Conservation (phyloP, 2,329 filamentous ascomycete species). For the Xylaria sp. region DNA sequence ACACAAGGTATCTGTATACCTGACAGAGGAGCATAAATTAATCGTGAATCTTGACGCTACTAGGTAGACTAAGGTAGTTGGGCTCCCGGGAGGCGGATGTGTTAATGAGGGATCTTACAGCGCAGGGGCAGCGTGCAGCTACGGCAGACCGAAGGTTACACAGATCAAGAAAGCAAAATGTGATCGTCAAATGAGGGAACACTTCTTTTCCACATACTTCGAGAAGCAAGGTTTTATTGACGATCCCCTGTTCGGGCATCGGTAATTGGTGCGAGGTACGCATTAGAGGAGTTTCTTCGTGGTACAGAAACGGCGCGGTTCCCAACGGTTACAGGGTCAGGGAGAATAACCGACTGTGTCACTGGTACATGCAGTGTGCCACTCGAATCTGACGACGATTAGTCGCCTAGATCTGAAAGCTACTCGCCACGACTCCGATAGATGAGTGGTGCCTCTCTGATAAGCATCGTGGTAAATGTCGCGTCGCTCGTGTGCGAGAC, state of each 20-base stretch:
- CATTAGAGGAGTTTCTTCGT: neutral
- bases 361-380: too few species aligned
- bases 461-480: neutral
- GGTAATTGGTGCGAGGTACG: neutral
- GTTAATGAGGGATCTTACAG: neutral
- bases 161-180: neutral
- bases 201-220: neutral
- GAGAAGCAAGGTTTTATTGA: neutral
- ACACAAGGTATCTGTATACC: neutral
- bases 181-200: neutral
- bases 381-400: too few species aligned
- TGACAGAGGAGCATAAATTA: neutral
- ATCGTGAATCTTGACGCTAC: neutral
- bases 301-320: constrained; percentile 13
- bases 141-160: neutral
- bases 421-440: too few species aligned
- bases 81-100: neutral
- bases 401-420: too few species aligned
- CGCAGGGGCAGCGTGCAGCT: neutral
- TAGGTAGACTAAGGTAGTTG: neutral
- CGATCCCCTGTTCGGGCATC: neutral
- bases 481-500: neutral
- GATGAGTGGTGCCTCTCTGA: neutral
- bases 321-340: neutral
- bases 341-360: neutral